Conservation (phyloP, 1,284 basidiomycete species). For the Ustilago vetiveriae region DNA sequence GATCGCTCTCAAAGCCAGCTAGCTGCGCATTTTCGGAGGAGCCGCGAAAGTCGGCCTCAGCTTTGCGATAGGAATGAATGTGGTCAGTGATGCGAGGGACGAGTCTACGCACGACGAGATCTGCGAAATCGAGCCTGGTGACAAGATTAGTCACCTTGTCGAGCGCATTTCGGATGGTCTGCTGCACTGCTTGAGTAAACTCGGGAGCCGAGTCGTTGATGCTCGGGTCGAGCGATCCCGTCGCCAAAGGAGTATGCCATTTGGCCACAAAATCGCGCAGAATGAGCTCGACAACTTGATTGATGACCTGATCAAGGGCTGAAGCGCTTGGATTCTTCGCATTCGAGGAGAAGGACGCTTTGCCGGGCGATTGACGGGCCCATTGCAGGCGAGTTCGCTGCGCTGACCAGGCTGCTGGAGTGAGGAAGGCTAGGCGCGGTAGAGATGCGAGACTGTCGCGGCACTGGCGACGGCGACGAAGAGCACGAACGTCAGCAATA, state of each 20-base stretch:
- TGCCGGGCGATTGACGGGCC: slow-evolving; percentile 25
- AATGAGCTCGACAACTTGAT: slow-evolving; percentile 41
- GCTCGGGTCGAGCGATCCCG: slow-evolving; percentile 20
- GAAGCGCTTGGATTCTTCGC: slow-evolving; percentile 10
- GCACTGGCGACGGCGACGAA: slow-evolving; percentile 1
- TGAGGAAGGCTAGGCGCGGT: slow-evolving; percentile 38
- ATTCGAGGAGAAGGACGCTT: background rate
- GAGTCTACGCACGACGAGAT: slow-evolving; percentile 81
- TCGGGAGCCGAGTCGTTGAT: slow-evolving; percentile 74
- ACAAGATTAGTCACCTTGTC: slow-evolving; percentile 73
- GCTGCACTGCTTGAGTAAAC: slow-evolving; percentile 85
- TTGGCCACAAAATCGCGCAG: slow-evolving; percentile 59
- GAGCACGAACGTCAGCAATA: slow-evolving; percentile 12
- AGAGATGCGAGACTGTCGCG: slow-evolving; percentile 16
- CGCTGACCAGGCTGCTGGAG: slow-evolving; percentile 45
- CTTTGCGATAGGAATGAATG: slow-evolving; percentile 87
- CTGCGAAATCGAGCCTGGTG: slow-evolving; percentile 77
- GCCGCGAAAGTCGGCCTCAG: slow-evolving; percentile 82
- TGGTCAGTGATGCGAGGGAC: slow-evolving; percentile 87
- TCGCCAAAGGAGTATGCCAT: slow-evolving; percentile 52
- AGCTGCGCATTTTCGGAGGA: slow-evolving; percentile 27
- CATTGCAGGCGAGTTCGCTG: slow-evolving; percentile 36
- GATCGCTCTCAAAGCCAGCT: slow-evolving; percentile 33
- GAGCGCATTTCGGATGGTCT: slow-evolving; percentile 76
- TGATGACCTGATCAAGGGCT: slow-evolving; percentile 14